These are phyloP conservation scores for Epichloe baconii DNA, from an alignment of 2,329 filamentous ascomycete species.

Conservation along the genomic window DNA sequence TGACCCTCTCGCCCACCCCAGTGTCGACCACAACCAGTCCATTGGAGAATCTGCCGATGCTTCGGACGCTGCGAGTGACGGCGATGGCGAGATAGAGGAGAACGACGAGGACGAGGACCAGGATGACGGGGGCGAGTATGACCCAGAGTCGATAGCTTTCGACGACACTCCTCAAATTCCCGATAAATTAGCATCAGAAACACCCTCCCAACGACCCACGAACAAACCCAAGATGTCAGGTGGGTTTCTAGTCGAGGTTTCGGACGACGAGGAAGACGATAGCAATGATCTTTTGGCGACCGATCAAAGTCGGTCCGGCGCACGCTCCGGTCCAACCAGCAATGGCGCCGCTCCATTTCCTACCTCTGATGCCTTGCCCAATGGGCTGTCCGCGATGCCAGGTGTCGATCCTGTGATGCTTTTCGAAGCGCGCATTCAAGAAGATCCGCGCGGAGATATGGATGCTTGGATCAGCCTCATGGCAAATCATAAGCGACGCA, in stretches of 20 bases:
- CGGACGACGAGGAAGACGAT: constrained; percentile 40
- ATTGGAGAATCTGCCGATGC: constrained; percentile 35
- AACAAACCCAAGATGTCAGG: constrained; percentile 47
- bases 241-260: constrained; percentile 47
- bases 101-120: constrained; percentile 37
- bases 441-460: constrained; percentile 85
- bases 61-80: constrained; percentile 36
- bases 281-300: constrained; percentile 11
- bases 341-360: constrained; percentile 11
- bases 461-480: constrained; percentile 87
- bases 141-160: constrained; percentile 41
- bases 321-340: constrained; percentile 5
- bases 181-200: constrained; percentile 16
- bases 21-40: constrained; percentile 36
- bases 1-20: constrained; percentile 43
- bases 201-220: constrained; percentile 16
- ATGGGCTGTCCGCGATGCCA: constrained; percentile 25
- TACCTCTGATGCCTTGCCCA: constrained; percentile 15
- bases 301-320: constrained; percentile 7
- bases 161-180: constrained; percentile 25
- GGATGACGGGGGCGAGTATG: constrained; percentile 45
- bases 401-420: constrained; percentile 58
- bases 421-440: constrained; percentile 79
- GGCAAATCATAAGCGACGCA: constrained; percentile 67
- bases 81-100: constrained; percentile 33